Evolutionary conservation across 108 stramenopile genomes (phyloP).

Genomic region (Halocafeteria seosinensis): DNA sequence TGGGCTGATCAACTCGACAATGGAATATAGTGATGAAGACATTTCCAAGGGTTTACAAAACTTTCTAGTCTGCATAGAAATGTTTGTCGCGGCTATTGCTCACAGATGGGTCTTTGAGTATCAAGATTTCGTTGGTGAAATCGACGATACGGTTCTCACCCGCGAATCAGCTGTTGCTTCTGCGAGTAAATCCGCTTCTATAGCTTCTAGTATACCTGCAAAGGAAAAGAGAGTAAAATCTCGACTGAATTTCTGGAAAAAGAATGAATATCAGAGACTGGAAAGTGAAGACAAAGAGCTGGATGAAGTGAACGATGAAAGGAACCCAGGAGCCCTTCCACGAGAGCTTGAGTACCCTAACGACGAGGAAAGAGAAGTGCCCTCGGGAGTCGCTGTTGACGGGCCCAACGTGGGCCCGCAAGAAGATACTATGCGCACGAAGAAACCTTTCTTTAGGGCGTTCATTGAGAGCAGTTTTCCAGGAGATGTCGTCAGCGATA

Average conservation of each 20-base stretch:
- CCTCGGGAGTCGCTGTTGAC: not conserved
- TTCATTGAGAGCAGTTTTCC: not conserved
- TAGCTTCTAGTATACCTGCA: too few species aligned
- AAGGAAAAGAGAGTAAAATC: too few species aligned
- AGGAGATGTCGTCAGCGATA: not conserved
- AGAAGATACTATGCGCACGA: too few species aligned
- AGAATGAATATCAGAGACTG: too few species aligned
- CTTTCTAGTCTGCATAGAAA: slow-evolving; percentile 78
- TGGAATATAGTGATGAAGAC: slow-evolving; percentile 36
- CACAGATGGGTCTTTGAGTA: slow-evolving; percentile 73
- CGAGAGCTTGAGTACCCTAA: not conserved
- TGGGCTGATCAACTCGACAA: not conserved
- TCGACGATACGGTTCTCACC: not conserved
- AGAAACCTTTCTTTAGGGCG: not conserved
- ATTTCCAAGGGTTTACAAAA: slow-evolving; percentile 77
- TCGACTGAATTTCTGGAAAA: too few species aligned
- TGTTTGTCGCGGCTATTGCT: slow-evolving; percentile 70
- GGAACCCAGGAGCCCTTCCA: not conserved
- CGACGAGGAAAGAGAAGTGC: not conserved
- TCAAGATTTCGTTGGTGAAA: slow-evolving; percentile 51
- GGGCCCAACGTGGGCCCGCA: not conserved
- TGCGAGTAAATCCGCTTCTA: not conserved
- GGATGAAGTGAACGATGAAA: not conserved
- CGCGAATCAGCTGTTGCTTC: not conserved
- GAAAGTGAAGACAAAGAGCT: not conserved